Evolutionary conservation across 2,329 filamentous ascomycete genomes (phyloP).

Genomic region (Colletotrichum magnum): DNA sequence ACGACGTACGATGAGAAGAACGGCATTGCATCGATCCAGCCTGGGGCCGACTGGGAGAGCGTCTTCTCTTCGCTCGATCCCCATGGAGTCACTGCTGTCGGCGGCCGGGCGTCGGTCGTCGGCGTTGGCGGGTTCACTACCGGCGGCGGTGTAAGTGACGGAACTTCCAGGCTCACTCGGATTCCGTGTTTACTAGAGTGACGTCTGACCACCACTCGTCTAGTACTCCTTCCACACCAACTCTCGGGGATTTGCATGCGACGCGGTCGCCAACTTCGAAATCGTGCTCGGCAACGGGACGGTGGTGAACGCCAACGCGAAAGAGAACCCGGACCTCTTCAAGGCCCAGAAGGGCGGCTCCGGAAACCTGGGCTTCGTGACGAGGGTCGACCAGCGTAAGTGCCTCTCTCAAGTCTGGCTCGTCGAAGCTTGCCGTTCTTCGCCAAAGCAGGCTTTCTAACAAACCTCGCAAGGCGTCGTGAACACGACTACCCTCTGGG

Average conservation of each 20-base stretch:
- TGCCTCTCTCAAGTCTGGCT: background rate
- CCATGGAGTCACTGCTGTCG: constrained; percentile 41
- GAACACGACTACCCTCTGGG: constrained; percentile 47
- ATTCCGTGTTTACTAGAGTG: background rate
- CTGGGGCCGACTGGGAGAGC: constrained; percentile 46
- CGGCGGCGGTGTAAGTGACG: constrained; percentile 41
- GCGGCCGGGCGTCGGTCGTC: constrained; percentile 44
- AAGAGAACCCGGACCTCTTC: constrained; percentile 57
- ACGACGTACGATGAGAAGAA: constrained; percentile 48
- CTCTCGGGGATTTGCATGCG: constrained; percentile 56
- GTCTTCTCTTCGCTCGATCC: constrained; percentile 44
- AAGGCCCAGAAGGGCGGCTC: constrained; percentile 63
- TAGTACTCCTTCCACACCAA: constrained; percentile 49
- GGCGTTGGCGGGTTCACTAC: constrained; percentile 44
- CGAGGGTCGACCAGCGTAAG: constrained; percentile 45
- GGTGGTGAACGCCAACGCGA: constrained; percentile 56
- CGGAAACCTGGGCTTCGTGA: constrained; percentile 60
- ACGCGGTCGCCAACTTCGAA: constrained; percentile 57
- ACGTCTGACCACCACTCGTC: background rate
- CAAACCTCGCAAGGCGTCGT: background rate
- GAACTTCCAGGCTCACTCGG: no score
- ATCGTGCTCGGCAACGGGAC: constrained; percentile 59
- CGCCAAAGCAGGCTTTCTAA: background rate
- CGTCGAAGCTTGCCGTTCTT: no score
- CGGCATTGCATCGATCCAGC: constrained; percentile 49